phyloP scores from a whole-genome alignment of 768 basidiomycete genomes.

The Suillus placidus region DNA sequence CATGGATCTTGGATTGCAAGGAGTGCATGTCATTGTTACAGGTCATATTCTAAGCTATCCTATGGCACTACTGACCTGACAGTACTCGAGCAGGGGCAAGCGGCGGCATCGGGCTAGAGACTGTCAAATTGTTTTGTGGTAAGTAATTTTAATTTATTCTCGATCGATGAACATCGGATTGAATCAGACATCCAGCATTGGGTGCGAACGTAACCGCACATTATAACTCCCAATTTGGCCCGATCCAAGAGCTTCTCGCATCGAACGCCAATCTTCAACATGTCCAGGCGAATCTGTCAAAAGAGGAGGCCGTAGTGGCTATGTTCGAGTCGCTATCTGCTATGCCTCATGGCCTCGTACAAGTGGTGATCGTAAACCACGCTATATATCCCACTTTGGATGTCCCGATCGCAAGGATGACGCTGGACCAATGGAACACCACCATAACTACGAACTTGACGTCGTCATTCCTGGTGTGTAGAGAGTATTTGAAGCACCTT shows the following conservation, averaged over 20 bases:
- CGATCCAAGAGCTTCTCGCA: constrained; percentile 44
- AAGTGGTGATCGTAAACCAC: constrained; percentile 65
- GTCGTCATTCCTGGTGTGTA: constrained; percentile 65
- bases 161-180: neutral
- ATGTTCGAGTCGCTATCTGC: constrained; percentile 49
- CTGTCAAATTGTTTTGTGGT: constrained; percentile 59
- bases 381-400: constrained; percentile 50
- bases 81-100: constrained; percentile 56
- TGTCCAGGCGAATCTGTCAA: constrained; percentile 58
- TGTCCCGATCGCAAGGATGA: constrained; percentile 57
- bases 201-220: constrained; percentile 74
- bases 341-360: constrained; percentile 49
- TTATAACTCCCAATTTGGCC: constrained; percentile 55
- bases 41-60: constrained; percentile 37
- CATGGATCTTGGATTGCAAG: constrained; percentile 63
- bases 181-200: constrained; percentile 47
- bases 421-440: constrained; percentile 61
- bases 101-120: constrained; percentile 74
- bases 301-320: constrained; percentile 53
- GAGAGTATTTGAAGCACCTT: constrained; percentile 58
- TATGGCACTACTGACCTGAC: neutral
- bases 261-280: constrained; percentile 37
- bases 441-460: constrained; percentile 69
- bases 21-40: constrained; percentile 70
- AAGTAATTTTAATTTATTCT: constrained; percentile 23